Evolutionary conservation across 345 rosid genomes (phyloP).

Genomic region (Zanthoxylum bungeanum): DNA sequence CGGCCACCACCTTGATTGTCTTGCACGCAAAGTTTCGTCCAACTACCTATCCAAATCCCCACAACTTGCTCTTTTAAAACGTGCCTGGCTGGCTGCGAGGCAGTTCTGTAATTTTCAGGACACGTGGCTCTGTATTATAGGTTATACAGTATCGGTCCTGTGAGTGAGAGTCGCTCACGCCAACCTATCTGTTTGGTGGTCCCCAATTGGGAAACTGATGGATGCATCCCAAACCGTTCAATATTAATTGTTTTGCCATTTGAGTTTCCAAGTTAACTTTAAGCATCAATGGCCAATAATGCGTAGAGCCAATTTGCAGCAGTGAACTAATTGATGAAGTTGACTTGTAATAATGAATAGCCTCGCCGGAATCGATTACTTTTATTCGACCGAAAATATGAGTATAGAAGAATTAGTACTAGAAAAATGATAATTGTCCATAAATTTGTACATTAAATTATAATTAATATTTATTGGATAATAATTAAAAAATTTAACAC

Average conservation of each 20-base stretch:
- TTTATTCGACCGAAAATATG: background rate
- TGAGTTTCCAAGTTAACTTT: too few relatives aligned
- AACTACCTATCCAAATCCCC: too few relatives aligned
- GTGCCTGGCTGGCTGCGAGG: constrained; percentile 32
- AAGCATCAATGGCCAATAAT: background rate
- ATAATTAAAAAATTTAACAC: too few relatives aligned
- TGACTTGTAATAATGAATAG: background rate
- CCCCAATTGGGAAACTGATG: background rate
- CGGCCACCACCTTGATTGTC: constrained; percentile 16
- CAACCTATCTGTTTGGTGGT: too few relatives aligned
- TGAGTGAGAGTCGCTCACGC: too few relatives aligned
- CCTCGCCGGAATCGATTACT: background rate
- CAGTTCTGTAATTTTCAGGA: background rate
- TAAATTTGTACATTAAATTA: too few relatives aligned
- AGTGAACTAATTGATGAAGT: background rate
- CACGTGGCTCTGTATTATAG: constrained; percentile 2
- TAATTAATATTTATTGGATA: too few relatives aligned
- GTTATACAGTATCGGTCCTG: background rate
- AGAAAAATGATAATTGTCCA: too few relatives aligned
- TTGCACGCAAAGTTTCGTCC: constrained; percentile 29
- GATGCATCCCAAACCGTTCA: background rate
- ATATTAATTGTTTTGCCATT: too few relatives aligned
- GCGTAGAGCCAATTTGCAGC: too few relatives aligned
- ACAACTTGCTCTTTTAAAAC: background rate
- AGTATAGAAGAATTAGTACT: background rate